Conservation (phyloP, 2,329 filamentous ascomycete genomes). For the Lanzia echinophila region DNA sequence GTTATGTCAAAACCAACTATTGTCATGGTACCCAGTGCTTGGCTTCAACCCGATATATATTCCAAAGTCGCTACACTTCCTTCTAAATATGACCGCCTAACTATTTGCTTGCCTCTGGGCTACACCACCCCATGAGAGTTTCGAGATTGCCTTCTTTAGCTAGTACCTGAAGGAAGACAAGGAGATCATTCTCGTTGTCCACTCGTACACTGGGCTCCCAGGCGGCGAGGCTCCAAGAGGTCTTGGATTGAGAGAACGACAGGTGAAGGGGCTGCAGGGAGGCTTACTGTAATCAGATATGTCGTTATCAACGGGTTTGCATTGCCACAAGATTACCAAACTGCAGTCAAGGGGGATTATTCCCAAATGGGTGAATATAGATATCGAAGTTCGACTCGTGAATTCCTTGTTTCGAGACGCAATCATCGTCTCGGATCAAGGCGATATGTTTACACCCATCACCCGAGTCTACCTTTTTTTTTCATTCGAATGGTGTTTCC, state of each 20-base stretch:
- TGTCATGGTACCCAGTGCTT: constrained; percentile 3
- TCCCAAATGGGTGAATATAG: constrained; percentile 32
- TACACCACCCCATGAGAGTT: not conserved
- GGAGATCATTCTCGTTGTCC: constrained; percentile 1
- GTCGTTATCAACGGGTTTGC: constrained; percentile 35
- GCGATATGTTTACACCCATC: no score
- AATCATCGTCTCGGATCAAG: no score
- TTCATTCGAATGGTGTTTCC: constrained; percentile 30
- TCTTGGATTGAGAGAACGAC: not conserved
- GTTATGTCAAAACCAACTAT: constrained; percentile 4
- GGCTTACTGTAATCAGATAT: constrained; percentile 30
- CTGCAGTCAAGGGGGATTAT: constrained; percentile 21
- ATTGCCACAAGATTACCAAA: constrained; percentile 10
- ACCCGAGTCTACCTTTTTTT: constrained; percentile 24
- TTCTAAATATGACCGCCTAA: no score
- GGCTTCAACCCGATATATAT: not conserved
- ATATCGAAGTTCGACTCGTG: constrained; percentile 20
- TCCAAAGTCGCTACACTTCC: not conserved
- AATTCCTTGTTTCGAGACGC: no score
- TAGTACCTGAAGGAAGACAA: not conserved
- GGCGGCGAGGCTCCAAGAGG: constrained; percentile 3
- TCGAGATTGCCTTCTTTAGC: not conserved
- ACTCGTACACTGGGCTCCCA: not conserved
- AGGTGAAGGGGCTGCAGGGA: constrained; percentile 31
- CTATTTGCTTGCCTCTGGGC: no score